Conservation (phyloP, 2,329 filamentous ascomycete genomes). For the Corniculantispora saksenae region DNA sequence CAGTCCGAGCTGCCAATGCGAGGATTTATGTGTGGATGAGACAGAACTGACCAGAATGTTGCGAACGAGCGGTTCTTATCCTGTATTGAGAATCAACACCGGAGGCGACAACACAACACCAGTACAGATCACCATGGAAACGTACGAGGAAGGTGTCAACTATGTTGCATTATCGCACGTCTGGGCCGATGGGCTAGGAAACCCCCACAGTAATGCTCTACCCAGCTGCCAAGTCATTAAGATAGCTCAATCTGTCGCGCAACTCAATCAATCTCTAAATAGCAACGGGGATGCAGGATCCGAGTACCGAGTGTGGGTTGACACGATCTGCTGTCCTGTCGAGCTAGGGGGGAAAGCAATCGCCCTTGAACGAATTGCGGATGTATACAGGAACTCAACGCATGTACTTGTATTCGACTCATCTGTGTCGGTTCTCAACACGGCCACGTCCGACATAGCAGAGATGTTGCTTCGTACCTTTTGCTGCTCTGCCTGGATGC, state of each 20-base stretch:
- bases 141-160: slow-evolving; percentile 24
- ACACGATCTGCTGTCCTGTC: slow-evolving; percentile 37
- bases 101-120: not conserved
- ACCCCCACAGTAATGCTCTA: slow-evolving; percentile 32
- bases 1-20: slow-evolving; percentile 26
- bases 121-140: slow-evolving; percentile 23
- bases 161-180: slow-evolving; percentile 40
- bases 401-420: slow-evolving; percentile 37
- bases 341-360: slow-evolving; percentile 27
- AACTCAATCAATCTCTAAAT: slow-evolving; percentile 19
- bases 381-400: slow-evolving; percentile 34
- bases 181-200: slow-evolving; percentile 39
- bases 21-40: slow-evolving; percentile 24
- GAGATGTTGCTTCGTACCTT: slow-evolving; percentile 35
- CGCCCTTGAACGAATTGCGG: slow-evolving; percentile 35
- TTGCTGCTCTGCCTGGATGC: slow-evolving; percentile 38
- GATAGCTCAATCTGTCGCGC: slow-evolving; percentile 27
- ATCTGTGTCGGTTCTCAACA: slow-evolving; percentile 28
- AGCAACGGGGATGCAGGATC: not conserved
- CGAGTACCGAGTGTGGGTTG: slow-evolving; percentile 34
- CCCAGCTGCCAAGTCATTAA: slow-evolving; percentile 33
- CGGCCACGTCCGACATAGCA: slow-evolving; percentile 18
- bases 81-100: slow-evolving; percentile 23
- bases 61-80: slow-evolving; percentile 22
- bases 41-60: slow-evolving; percentile 23